Conservation (phyloP, 1,139 yeast genomes). For the Kodamaea ohmeri region DNA sequence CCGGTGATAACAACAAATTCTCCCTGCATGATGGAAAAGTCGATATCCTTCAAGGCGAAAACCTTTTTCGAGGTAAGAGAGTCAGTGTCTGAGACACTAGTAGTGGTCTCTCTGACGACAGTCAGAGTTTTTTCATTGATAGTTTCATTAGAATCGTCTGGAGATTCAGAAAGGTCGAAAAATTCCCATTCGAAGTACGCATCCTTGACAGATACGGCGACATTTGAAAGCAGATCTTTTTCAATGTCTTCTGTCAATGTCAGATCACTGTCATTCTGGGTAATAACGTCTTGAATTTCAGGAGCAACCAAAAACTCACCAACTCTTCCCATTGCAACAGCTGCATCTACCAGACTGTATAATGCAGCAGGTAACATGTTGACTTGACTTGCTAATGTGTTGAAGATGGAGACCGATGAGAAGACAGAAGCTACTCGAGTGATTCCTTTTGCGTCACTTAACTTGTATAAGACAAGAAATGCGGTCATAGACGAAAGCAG, state of each 20-base stretch:
- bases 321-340: slow-evolving; percentile 59
- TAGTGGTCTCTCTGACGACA: background rate
- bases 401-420: slow-evolving; percentile 74
- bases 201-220: slow-evolving; percentile 46
- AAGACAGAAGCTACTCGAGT: slow-evolving; percentile 65
- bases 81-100: background rate
- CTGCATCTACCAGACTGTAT: slow-evolving; percentile 68
- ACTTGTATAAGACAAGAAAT: slow-evolving; percentile 63
- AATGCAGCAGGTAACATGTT: slow-evolving; percentile 71
- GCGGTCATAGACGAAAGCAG: slow-evolving; percentile 68
- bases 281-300: slow-evolving; percentile 17
- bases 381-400: slow-evolving; percentile 48
- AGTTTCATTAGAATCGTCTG: background rate
- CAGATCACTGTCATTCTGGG: too few species aligned
- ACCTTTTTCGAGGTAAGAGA: background rate
- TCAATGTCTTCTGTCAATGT: slow-evolving; percentile 4
- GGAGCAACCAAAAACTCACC: slow-evolving; percentile 42
- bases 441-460: slow-evolving; percentile 22
- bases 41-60: slow-evolving; percentile 22
- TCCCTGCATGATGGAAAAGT: slow-evolving; percentile 36
- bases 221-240: slow-evolving; percentile 14
- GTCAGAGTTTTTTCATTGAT: background rate
- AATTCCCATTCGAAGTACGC: slow-evolving; percentile 71
- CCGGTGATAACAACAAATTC: slow-evolving; percentile 50
- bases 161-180: slow-evolving; percentile 16